These are phyloP conservation scores for Pichia insulana DNA, from an alignment of 805 yeast species.

Conservation along the genomic window DNA sequence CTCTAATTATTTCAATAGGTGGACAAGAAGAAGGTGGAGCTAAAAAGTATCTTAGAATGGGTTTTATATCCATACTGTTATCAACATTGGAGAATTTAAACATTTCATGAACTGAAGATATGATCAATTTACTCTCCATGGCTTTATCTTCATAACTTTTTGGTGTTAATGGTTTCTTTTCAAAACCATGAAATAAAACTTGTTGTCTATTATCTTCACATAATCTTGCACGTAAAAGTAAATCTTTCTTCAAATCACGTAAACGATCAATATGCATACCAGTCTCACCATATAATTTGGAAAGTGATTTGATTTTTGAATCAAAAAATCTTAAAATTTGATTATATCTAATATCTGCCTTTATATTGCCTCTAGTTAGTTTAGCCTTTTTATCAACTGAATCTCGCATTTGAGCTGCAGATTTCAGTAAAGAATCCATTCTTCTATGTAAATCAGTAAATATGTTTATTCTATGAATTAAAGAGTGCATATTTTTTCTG, in stretches of 20 bases:
- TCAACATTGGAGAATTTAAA: constrained; percentile 5
- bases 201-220: constrained; percentile 6
- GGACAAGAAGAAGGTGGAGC: neutral
- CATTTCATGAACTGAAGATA: constrained; percentile 8
- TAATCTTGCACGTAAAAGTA: neutral
- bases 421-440: constrained; percentile 3
- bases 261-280: constrained; percentile 4
- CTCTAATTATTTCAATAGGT: neutral
- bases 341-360: constrained; percentile 9
- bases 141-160: neutral
- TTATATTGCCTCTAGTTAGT: neutral
- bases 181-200: neutral
- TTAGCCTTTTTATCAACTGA: constrained; percentile 5
- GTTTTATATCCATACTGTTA: neutral
- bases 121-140: constrained; percentile 1
- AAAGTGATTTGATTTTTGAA: constrained; percentile 1
- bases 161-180: neutral
- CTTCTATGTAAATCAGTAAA: constrained; percentile 5
- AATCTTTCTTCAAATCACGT: constrained; percentile 1
- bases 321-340: constrained; percentile 8
- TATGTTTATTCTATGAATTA: constrained; percentile 8
- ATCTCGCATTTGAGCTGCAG: neutral
- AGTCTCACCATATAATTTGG: constrained; percentile 4
- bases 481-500: constrained; percentile 6
- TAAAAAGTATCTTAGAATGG: constrained; percentile 4